phyloP scores from a whole-genome alignment of 257 asterid species.

The Solanum ossicruentum region DNA sequence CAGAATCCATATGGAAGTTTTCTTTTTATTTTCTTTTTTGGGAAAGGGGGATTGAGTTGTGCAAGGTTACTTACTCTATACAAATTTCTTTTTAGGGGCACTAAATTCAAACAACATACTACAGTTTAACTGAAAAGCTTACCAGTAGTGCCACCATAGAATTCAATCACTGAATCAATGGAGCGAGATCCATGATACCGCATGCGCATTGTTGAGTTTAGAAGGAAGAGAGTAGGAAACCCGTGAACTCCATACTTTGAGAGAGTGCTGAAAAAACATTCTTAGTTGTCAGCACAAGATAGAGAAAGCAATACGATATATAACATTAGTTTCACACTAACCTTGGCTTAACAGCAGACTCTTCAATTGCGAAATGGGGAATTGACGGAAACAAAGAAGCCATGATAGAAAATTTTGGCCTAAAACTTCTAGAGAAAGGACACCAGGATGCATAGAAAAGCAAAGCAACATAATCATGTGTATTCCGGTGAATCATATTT shows the following conservation, averaged over 20 bases:
- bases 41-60: neutral
- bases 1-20: neutral
- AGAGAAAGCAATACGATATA: neutral
- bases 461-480: slow-evolving; percentile 56
- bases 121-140: slow-evolving; percentile 10
- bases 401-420: slow-evolving; percentile 55
- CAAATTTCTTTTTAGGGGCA: neutral
- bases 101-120: neutral
- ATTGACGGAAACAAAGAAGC: slow-evolving; percentile 74
- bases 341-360: slow-evolving; percentile 93
- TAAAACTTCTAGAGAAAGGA: slow-evolving; percentile 69
- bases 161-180: slow-evolving; percentile 55
- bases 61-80: neutral
- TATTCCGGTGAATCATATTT: slow-evolving; percentile 51
- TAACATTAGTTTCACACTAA: slow-evolving; percentile 15
- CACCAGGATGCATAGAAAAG: slow-evolving; percentile 97
- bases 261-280: slow-evolving; percentile 56
- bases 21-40: neutral
- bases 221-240: slow-evolving; percentile 70
- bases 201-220: slow-evolving; percentile 69
- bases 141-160: slow-evolving; percentile 75
- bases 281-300: neutral
- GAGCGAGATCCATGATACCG: slow-evolving; percentile 82
- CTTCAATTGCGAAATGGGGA: slow-evolving; percentile 91
- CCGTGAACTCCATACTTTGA: slow-evolving; percentile 96